Percentiles rank a stretch among this genome's conserved stretches.
These are phyloP conservation scores for Lagenidium giganteum DNA, from an alignment of 352 stramenopile species.

Conservation along the genomic window DNA sequence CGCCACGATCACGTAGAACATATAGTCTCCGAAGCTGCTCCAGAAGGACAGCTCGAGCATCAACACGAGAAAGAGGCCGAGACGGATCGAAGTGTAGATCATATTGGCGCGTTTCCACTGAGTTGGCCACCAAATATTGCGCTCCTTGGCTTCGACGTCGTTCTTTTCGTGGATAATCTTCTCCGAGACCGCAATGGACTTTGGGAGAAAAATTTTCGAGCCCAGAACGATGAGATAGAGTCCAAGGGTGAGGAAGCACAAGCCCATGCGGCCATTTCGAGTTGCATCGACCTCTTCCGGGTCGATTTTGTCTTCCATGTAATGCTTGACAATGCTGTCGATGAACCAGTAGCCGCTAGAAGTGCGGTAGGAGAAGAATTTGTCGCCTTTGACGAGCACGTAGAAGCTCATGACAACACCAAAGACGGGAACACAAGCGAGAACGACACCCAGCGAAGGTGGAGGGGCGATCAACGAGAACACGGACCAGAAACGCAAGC, in stretches of 20 bases:
- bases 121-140: constrained; percentile 85
- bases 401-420: constrained; percentile 65
- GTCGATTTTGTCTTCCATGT: constrained; percentile 82
- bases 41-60: constrained; percentile 97
- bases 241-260: constrained; percentile 91
- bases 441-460: constrained; percentile 82
- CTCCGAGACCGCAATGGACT: constrained; percentile 86
- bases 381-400: constrained; percentile 56
- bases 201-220: constrained; percentile 90
- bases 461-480: constrained; percentile 89
- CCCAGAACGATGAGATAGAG: constrained; percentile 83
- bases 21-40: constrained; percentile 91
- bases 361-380: constrained; percentile 21
- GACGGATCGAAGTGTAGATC: constrained; percentile 90
- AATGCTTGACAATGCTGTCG: constrained; percentile 82
- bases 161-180: constrained; percentile 84
- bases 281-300: constrained; percentile 55
- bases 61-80: constrained; percentile 91
- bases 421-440: constrained; percentile 86
- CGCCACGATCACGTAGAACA: constrained; percentile 95
- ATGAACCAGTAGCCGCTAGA: constrained; percentile 71
- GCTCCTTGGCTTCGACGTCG: constrained; percentile 52
- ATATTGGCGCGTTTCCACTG: constrained; percentile 96
- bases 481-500: constrained; percentile 90
- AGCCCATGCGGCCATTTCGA: constrained; percentile 85